These are phyloP conservation scores for Cutaneotrichosporon mucoides DNA, from an alignment of 1,284 basidiomycete species.

Conservation along the genomic window DNA sequence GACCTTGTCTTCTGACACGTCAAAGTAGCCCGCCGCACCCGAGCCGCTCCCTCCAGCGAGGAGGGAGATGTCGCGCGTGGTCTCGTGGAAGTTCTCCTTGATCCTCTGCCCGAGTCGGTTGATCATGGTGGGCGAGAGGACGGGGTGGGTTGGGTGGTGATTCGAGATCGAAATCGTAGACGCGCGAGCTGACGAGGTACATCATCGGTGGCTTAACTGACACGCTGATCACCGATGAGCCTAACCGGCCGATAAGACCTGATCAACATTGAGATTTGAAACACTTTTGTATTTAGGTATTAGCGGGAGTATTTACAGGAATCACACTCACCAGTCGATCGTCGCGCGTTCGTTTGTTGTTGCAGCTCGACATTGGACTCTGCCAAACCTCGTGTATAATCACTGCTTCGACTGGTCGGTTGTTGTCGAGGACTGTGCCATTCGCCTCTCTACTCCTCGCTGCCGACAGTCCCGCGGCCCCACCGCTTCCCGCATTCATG, in stretches of 20 bases:
- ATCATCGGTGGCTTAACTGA: background rate
- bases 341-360: too few relatives aligned
- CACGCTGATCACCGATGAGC: background rate
- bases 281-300: background rate
- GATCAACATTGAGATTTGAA: too few relatives aligned
- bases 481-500: background rate
- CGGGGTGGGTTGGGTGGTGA: background rate
- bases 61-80: constrained; percentile 47
- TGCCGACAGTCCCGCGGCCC: too few relatives aligned
- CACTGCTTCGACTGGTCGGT: too few relatives aligned
- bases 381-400: too few relatives aligned
- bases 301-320: background rate
- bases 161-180: background rate
- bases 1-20: constrained; percentile 48
- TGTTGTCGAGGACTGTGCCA: too few relatives aligned
- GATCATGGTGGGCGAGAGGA: constrained; percentile 22
- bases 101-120: constrained; percentile 48
- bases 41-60: constrained; percentile 33
- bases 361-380: too few relatives aligned
- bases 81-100: constrained; percentile 51
- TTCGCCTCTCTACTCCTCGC: too few relatives aligned
- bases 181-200: too few relatives aligned
- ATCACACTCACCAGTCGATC: too few relatives aligned
- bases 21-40: constrained; percentile 45
- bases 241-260: background rate